A percentile compares a stretch with the other conserved stretches of the same genome.
phyloP scores from a whole-genome alignment of 139 green algal species.

The Ettlia oleoabundans region DNA sequence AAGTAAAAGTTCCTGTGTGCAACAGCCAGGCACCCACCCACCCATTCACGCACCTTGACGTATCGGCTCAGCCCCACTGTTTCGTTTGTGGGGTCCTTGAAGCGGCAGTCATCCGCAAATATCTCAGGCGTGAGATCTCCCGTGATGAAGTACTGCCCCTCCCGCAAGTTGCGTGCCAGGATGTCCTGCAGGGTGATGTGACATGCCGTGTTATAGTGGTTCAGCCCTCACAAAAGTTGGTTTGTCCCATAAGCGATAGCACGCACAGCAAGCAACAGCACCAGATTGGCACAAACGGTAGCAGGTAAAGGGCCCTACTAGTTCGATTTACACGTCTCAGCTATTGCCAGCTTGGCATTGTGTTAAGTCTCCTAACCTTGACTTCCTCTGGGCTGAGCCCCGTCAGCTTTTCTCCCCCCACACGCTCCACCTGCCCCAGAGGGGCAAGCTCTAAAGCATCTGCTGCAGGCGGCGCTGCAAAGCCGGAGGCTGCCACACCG shows the following conservation, averaged over 20 bases:
- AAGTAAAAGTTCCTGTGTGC: too few species aligned
- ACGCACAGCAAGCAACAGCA: too few species aligned
- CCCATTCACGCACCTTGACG: slow-evolving; percentile 34
- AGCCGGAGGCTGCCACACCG: not conserved
- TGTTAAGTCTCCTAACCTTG: slow-evolving; percentile 33
- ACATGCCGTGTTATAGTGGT: too few species aligned
- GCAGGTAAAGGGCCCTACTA: too few species aligned
- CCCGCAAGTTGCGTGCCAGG: slow-evolving; percentile 66
- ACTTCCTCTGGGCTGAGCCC: slow-evolving; percentile 52
- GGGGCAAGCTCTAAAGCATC: slow-evolving; percentile 58
- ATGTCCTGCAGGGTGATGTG: slow-evolving; percentile 58
- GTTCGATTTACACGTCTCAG: too few species aligned
- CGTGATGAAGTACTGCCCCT: slow-evolving; percentile 88
- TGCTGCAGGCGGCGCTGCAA: not conserved
- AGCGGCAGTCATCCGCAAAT: slow-evolving; percentile 79
- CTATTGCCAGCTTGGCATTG: not conserved
- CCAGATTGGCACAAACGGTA: too few species aligned
- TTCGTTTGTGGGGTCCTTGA: slow-evolving; percentile 88
- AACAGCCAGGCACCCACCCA: too few species aligned
- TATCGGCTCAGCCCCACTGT: slow-evolving; percentile 69
- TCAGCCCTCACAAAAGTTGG: too few species aligned
- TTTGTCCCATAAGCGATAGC: too few species aligned
- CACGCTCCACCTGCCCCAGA: slow-evolving; percentile 40
- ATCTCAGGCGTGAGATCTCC: slow-evolving; percentile 64
- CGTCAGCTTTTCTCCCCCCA: slow-evolving; percentile 56